Evolutionary conservation across 805 yeast genomes (phyloP).

Genomic region (Zygotorulaspora chibaensis): DNA sequence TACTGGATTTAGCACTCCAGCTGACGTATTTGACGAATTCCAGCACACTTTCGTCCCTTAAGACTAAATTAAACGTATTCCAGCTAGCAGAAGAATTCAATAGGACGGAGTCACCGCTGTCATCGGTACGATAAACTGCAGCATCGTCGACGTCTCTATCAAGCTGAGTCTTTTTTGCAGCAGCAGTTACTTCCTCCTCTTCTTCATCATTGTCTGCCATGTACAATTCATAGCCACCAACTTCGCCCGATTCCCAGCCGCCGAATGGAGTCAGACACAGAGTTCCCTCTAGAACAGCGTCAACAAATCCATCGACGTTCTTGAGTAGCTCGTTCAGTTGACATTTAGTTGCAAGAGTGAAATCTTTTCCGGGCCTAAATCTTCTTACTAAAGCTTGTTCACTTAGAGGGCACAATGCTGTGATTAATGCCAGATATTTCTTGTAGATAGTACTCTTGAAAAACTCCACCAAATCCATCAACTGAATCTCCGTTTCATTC

Average conservation of each 20-base stretch:
- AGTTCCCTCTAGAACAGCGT: conserved; percentile 70
- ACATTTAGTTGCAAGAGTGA: conserved; percentile 73
- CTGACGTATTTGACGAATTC: conserved; percentile 92
- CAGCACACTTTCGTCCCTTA: conserved; percentile 81
- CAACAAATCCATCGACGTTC: conserved; percentile 32
- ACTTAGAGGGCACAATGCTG: conserved; percentile 57
- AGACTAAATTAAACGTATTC: conserved; percentile 73
- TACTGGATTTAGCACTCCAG: conserved; percentile 77
- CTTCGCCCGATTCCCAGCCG: conserved; percentile 85
- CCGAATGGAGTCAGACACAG: conserved; percentile 71
- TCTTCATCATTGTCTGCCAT: conserved; percentile 59
- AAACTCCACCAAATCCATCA: conserved; percentile 54
- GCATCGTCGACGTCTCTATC: conserved; percentile 66
- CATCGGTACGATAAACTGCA: conserved; percentile 63
- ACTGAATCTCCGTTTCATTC: conserved; percentile 34
- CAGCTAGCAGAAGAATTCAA: conserved; percentile 76
- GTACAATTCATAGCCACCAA: conserved; percentile 91
- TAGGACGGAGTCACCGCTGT: conserved; percentile 70
- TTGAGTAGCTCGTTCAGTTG: conserved; percentile 40
- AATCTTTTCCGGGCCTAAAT: conserved; percentile 93
- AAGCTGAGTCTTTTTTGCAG: conserved; percentile 31
- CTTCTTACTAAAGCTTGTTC: conserved; percentile 74
- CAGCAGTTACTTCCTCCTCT: conserved; percentile 19
- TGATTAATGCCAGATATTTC: conserved; percentile 62
- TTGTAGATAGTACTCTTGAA: conserved; percentile 58